These are phyloP conservation scores for Bisporella sp. DNA, from an alignment of 2,329 filamentous ascomycete genomes.

Conservation along the genomic window DNA sequence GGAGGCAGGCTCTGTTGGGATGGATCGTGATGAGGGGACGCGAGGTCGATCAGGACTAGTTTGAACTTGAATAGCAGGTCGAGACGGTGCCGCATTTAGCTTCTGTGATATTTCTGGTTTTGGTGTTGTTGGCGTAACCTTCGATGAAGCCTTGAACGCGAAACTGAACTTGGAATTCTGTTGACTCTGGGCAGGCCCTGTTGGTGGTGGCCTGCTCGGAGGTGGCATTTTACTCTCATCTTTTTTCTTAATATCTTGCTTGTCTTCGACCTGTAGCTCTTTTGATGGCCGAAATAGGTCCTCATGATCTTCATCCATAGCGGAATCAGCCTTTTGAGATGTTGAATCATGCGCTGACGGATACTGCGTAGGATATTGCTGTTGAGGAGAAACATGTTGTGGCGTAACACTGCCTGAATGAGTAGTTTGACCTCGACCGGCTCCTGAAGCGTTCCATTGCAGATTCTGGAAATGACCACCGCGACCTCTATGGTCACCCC, in stretches of 20 bases:
- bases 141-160: constrained; percentile 73
- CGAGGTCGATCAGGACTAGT: constrained; percentile 37
- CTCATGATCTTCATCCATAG: constrained; percentile 42
- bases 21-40: constrained; percentile 27
- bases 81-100: constrained; percentile 46
- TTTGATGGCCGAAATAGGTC: constrained; percentile 58
- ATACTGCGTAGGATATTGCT: constrained; percentile 19
- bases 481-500: constrained; percentile 36
- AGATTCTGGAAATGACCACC: constrained; percentile 55
- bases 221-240: constrained; percentile 46
- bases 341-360: constrained; percentile 13
- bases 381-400: constrained; percentile 25
- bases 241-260: constrained; percentile 37
- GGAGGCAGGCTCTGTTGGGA: constrained; percentile 48
- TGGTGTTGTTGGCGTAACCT: constrained; percentile 47
- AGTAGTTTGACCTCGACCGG: constrained; percentile 38
- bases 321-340: constrained; percentile 26
- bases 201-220: constrained; percentile 42
- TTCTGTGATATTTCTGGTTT: constrained; percentile 61
- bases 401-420: constrained; percentile 31
- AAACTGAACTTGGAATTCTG: constrained; percentile 75
- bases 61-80: constrained; percentile 18
- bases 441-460: constrained; percentile 61
- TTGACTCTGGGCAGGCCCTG: constrained; percentile 33
- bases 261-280: constrained; percentile 59